Percentiles rank a stretch among this genome's conserved stretches.
Conservation (phyloP, 345 rosid species). For the Anacardium occidentale region DNA sequence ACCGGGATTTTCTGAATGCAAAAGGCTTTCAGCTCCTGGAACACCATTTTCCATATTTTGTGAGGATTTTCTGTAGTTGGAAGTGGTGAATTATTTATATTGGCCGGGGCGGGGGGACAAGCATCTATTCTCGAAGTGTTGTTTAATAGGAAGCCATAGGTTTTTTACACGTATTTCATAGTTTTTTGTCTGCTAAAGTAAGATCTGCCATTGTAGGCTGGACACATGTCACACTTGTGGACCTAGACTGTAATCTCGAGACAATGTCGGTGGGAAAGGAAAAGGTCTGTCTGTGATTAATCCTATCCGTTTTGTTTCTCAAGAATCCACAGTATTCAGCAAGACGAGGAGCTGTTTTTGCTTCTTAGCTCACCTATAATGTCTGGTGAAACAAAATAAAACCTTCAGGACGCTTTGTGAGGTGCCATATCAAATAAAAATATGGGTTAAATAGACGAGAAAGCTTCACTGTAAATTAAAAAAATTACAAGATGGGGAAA, state of each 20-base stretch:
- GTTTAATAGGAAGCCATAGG: neutral
- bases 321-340: neutral
- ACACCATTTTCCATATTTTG: conserved; percentile 46
- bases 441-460: too few species aligned
- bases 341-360: neutral
- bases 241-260: neutral
- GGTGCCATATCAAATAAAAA: too few species aligned
- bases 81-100: neutral
- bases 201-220: neutral
- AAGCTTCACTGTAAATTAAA: too few species aligned
- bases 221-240: neutral
- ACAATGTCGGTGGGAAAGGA: conserved; percentile 21
- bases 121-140: neutral
- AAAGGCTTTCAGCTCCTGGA: conserved; percentile 37
- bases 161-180: conserved; percentile 29
- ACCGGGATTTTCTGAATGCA: conserved; percentile 18
- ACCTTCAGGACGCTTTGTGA: too few species aligned
- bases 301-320: neutral
- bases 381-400: too few species aligned
- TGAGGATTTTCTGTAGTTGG: neutral
- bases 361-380: neutral
- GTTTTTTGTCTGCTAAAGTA: conserved; percentile 9
- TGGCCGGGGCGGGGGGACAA: conserved; percentile 3
- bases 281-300: neutral
- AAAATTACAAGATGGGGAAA: too few species aligned